A percentile compares a stretch with the other conserved stretches of the same genome.
phyloP scores from a whole-genome alignment of 1,139 yeast genomes.

The Scheffersomyces cryptocercus region DNA sequence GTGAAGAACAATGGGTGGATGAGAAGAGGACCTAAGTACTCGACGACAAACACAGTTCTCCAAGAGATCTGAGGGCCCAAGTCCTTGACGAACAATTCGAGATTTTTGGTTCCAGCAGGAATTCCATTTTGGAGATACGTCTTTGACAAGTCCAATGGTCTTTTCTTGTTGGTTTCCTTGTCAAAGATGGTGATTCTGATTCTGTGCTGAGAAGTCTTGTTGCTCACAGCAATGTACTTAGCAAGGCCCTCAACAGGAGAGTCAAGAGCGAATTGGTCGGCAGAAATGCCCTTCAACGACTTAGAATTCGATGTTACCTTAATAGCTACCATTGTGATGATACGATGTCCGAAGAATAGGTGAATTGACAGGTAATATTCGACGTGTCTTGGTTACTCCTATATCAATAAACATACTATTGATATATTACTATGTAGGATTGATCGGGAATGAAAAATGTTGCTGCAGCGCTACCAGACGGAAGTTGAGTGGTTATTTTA shows the following conservation, averaged over 20 bases:
- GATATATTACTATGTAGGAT: no score
- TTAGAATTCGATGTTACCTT: slow-evolving; percentile 54
- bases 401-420: no score
- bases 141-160: slow-evolving; percentile 32
- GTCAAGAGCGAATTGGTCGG: slow-evolving; percentile 34
- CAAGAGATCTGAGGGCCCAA: slow-evolving; percentile 92
- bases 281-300: slow-evolving; percentile 40
- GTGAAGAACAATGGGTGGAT: slow-evolving; percentile 73
- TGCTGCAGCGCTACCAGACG: no score
- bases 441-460: no score
- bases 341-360: neutral
- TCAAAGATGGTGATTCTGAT: slow-evolving; percentile 38
- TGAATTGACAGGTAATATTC: neutral
- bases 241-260: slow-evolving; percentile 35
- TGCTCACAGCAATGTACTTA: slow-evolving; percentile 42
- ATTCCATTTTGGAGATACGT: slow-evolving; percentile 35
- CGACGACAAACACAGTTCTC: slow-evolving; percentile 84
- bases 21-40: slow-evolving; percentile 85
- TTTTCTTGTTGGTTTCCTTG: slow-evolving; percentile 28
- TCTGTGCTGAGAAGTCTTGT: slow-evolving; percentile 39
- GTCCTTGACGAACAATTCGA: slow-evolving; percentile 66
- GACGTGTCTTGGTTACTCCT: no score
- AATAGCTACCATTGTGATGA: slow-evolving; percentile 33
- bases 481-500: no score
- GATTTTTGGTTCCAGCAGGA: slow-evolving; percentile 23